Conservation (phyloP, 345 rosid genomes). For the Trapa incisa region DNA sequence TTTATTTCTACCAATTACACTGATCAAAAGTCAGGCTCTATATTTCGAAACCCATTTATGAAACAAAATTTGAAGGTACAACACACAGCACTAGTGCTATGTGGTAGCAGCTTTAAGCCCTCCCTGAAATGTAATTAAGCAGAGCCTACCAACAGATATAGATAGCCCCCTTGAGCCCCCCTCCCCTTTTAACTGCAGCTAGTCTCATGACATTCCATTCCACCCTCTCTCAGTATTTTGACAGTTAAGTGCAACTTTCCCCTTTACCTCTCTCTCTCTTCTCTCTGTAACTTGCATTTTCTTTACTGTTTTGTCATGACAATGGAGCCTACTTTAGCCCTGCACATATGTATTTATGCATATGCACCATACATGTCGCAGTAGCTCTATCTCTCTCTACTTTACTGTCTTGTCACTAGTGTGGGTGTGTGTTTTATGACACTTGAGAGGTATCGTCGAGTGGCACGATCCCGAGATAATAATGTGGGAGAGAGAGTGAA, state of each 20-base stretch:
- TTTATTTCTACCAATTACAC: too few species aligned
- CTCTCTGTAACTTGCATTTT: neutral
- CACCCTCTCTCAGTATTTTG: neutral
- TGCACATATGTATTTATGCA: neutral
- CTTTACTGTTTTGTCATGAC: neutral
- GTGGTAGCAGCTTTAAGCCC: neutral
- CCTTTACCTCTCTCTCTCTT: neutral
- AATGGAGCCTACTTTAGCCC: neutral
- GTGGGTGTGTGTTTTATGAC: too few species aligned
- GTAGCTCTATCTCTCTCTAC: too few species aligned
- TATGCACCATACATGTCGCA: too few species aligned
- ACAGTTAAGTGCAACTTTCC: conserved; percentile 4
- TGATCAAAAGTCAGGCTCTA: too few species aligned
- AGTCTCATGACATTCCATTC: neutral
- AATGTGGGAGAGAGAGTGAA: neutral
- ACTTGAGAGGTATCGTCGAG: neutral
- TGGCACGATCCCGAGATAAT: conserved; percentile 3
- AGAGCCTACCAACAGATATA: neutral
- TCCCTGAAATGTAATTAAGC: neutral
- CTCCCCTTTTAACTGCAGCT: neutral
- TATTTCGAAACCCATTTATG: too few species aligned
- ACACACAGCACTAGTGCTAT: too few species aligned
- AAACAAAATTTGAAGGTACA: too few species aligned
- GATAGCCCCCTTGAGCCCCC: neutral
- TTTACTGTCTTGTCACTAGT: too few species aligned